Evolutionary conservation across 306 rosid species (phyloP).

Genomic region (Vachellia pachyceras): DNA sequence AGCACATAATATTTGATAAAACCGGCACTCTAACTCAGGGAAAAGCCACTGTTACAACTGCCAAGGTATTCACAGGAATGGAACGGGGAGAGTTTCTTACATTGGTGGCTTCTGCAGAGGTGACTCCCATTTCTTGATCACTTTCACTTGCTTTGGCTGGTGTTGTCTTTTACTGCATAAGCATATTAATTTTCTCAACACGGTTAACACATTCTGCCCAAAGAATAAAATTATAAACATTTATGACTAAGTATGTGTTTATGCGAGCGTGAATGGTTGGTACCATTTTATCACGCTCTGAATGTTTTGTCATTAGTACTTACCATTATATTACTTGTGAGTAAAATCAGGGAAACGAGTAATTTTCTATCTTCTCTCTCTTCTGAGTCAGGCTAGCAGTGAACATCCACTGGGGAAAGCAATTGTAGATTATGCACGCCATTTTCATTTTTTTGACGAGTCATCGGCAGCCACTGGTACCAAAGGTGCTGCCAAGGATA

Average conservation of each 20-base stretch:
- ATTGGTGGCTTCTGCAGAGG: slow-evolving; percentile 81
- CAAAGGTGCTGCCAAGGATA: slow-evolving; percentile 41
- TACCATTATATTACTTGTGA: background rate
- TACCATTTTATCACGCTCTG: background rate
- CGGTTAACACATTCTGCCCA: background rate
- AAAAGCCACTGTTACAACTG: slow-evolving; percentile 67
- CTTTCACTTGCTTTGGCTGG: slow-evolving; percentile 3
- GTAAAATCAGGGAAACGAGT: background rate
- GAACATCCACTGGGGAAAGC: slow-evolving; percentile 80
- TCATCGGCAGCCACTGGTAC: slow-evolving; percentile 47
- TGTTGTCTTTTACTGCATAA: background rate
- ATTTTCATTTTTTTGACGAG: slow-evolving; percentile 72
- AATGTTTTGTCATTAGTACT: background rate
- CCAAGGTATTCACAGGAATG: slow-evolving; percentile 65
- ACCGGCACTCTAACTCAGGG: slow-evolving; percentile 84
- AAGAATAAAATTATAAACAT: background rate
- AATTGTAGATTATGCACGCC: slow-evolving; percentile 70
- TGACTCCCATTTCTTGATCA: slow-evolving; percentile 33
- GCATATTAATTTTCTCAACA: background rate
- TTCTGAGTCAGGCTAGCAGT: slow-evolving; percentile 65
- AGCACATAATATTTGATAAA: slow-evolving; percentile 74
- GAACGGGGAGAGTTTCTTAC: slow-evolving; percentile 73
- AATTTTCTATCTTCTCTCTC: background rate
- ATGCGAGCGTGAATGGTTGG: background rate
- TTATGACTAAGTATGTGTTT: background rate